Conservation (phyloP, 805 yeast genomes). For the Spathaspora boniae region DNA sequence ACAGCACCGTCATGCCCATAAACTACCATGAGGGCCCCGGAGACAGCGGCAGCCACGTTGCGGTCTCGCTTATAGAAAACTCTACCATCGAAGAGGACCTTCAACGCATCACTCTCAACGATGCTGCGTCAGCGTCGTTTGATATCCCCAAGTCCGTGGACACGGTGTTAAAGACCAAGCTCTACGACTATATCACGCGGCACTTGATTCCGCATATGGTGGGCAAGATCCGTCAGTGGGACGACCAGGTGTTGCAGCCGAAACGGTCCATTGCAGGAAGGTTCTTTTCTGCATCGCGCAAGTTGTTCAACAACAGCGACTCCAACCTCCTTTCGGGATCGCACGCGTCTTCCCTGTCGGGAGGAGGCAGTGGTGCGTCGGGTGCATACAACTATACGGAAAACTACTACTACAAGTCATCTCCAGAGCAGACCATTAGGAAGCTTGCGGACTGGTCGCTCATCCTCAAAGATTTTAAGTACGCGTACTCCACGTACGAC, state of each 20-base stretch:
- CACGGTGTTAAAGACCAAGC: conserved; percentile 31
- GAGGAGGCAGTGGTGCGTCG: conserved; percentile 9
- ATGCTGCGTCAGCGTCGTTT: conserved; percentile 10
- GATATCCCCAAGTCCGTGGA: conserved; percentile 30
- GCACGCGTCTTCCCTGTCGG: conserved; percentile 6
- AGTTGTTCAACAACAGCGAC: conserved; percentile 39
- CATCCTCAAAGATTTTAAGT: conserved; percentile 84
- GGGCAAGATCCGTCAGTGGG: conserved; percentile 76
- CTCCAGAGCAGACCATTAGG: conserved; percentile 72
- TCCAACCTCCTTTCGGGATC: conserved; percentile 4
- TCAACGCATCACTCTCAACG: conserved; percentile 30
- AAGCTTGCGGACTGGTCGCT: conserved; percentile 90
- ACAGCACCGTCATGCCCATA: conserved; percentile 22
- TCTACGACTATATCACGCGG: conserved; percentile 47
- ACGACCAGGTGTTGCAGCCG: conserved; percentile 73
- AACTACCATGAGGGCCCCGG: background rate
- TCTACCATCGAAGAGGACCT: conserved; percentile 50
- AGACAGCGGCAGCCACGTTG: conserved; percentile 9
- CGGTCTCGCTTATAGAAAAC: conserved; percentile 23
- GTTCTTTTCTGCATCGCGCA: conserved; percentile 62
- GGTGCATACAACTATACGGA: conserved; percentile 43
- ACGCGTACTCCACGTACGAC: conserved; percentile 82
- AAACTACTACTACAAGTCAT: conserved; percentile 57
- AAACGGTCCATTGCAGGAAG: conserved; percentile 73
- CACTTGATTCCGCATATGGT: conserved; percentile 82